Evolutionary conservation across 2,329 filamentous ascomycete species (phyloP).

Genomic region (Furcasterigmium sp.): DNA sequence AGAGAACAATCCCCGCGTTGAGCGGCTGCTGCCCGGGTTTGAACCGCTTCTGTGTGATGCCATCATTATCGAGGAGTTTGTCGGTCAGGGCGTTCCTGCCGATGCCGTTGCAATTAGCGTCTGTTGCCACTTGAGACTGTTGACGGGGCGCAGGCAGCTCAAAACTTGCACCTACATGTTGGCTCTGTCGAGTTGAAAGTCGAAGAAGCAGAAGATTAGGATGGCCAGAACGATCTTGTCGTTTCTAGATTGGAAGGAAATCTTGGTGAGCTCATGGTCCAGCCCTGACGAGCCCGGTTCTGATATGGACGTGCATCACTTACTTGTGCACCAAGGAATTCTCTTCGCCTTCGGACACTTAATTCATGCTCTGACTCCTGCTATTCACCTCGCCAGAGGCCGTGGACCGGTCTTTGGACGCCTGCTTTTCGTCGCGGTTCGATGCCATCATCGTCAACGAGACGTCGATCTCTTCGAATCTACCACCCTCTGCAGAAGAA

Average conservation of each 20-base stretch:
- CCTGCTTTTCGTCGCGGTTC: not conserved
- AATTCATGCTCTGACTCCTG: too few species aligned
- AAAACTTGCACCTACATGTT: slow-evolving; percentile 11
- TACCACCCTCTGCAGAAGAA: not conserved
- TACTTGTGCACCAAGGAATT: too few species aligned
- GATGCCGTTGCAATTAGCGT: too few species aligned
- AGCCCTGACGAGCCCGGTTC: too few species aligned
- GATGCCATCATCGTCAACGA: slow-evolving; percentile 33
- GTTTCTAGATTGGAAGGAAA: too few species aligned
- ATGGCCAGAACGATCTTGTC: slow-evolving; percentile 38
- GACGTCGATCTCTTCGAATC: slow-evolving; percentile 31
- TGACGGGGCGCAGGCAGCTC: too few species aligned
- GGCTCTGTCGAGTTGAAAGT: slow-evolving; percentile 28
- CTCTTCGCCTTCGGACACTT: too few species aligned
- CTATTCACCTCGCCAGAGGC: too few species aligned
- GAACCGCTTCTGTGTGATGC: slow-evolving; percentile 13
- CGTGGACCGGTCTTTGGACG: too few species aligned
- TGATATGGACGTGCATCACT: too few species aligned
- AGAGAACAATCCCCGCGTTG: slow-evolving; percentile 21
- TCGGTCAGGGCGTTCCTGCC: slow-evolving; percentile 9
- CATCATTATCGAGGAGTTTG: slow-evolving; percentile 16
- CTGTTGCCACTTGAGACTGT: too few species aligned
- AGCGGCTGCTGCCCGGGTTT: slow-evolving; percentile 24
- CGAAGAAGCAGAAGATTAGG: slow-evolving; percentile 37
- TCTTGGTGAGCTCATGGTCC: too few species aligned